These are phyloP conservation scores for Acer yangbiense DNA, from an alignment of 345 rosid species.

Conservation along the genomic window DNA sequence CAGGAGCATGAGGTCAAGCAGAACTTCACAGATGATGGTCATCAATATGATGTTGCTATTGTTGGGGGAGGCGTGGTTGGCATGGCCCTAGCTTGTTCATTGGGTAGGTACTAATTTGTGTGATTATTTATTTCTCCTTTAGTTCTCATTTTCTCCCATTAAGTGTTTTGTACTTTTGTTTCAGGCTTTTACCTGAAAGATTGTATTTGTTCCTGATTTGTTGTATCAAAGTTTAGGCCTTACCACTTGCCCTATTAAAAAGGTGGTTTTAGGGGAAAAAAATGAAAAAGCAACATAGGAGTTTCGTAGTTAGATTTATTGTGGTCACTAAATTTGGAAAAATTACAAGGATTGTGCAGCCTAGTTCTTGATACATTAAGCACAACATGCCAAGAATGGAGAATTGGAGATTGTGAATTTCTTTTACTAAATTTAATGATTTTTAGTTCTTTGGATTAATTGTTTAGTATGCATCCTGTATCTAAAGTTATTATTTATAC, in stretches of 20 bases:
- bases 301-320: background rate
- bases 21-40: conserved; percentile 22
- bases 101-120: conserved; percentile 47
- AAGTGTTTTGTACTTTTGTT: background rate
- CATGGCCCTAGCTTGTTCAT: conserved; percentile 90
- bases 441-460: background rate
- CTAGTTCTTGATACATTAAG: background rate
- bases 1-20: conserved; percentile 42
- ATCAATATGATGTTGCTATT: conserved; percentile 78
- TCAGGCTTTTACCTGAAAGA: background rate
- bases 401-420: conserved; percentile 2
- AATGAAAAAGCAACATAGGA: background rate
- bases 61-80: conserved; percentile 99
- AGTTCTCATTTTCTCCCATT: background rate
- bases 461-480: background rate
- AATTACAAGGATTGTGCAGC: background rate
- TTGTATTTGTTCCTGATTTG: background rate
- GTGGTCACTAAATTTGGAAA: background rate
- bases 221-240: background rate
- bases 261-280: background rate
- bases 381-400: background rate
- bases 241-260: background rate
- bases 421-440: background rate
- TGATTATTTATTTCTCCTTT: background rate
- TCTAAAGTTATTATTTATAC: background rate